Base-by-base conservation (phyloP, 140 eudicot genomes). In the Cichorium intybus region DNA sequence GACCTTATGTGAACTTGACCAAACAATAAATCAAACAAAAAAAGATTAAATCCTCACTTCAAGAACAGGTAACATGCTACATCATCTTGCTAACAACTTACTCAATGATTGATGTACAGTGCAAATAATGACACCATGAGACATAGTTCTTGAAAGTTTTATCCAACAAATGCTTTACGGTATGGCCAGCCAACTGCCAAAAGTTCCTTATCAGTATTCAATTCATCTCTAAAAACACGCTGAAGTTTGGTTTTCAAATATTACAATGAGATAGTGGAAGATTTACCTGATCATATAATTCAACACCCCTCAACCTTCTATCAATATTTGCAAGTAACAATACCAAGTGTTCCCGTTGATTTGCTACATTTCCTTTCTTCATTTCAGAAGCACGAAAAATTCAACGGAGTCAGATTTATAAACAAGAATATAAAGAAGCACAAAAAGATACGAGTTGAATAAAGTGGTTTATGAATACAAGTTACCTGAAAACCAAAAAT, bases 321-420 rank as follows among this genome's bases (percentile, higher is more conserved):
- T 94, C 99, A 81, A 86, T 86, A 69, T 94, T 94, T 66, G 97
- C 99, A 76, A 94, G 95, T 64, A 94, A 79, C 71, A 94, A 57
- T 60, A 93, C 76, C 61, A 93, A 80, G 85, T 93, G 99, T 75
- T 93, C 99, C 80, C 99, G 73, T 71, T 93, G 99, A 76, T 93
- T 93, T 24, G 97, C 97, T 16, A 85, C 99, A 61, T 94, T 94
- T 86, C 97, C 97, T 89, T 94, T 89, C 99, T 94, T 78, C 80
- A 87, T 57, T 66, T 28, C 45, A 54, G 35, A 74, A 28, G 41
- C 23, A 11, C 4, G 27, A 7, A 75, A 60, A 31, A 16, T 20
- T 52, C 58, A 57, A 6, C 20, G 49, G 41, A 49, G 69, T 49
- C 56, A 58, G 56, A 57, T 59, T 58, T 24, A 24, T 66, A 28